These are phyloP conservation scores for Solanum ossicruentum DNA, from an alignment of 257 asterid genomes.

Conservation along the genomic window DNA sequence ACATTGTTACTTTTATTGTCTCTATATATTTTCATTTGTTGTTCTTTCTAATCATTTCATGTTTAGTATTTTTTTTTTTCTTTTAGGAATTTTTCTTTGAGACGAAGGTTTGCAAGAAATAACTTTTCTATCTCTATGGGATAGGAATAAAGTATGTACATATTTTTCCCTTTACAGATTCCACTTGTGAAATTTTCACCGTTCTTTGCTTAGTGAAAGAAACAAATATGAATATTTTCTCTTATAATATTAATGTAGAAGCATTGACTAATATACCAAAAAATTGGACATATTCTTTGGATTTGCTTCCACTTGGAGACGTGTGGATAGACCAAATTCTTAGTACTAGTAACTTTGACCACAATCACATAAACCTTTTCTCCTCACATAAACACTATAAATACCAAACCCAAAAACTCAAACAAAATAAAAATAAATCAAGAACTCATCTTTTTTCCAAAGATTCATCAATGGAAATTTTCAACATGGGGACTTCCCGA, in stretches of 20 bases:
- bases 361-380: constrained; percentile 9
- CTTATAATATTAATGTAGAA: background rate
- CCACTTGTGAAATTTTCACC: too few relatives aligned
- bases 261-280: constrained; percentile 24
- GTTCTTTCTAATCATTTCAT: too few relatives aligned
- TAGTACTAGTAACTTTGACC: constrained; percentile 24
- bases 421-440: background rate
- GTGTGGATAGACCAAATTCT: constrained; percentile 7
- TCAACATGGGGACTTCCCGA: background rate
- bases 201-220: too few relatives aligned
- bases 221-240: too few relatives aligned
- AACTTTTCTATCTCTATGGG: too few relatives aligned
- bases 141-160: too few relatives aligned
- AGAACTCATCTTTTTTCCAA: background rate
- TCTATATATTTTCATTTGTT: too few relatives aligned
- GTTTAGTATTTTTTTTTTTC: too few relatives aligned
- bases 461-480: constrained; percentile 19
- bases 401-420: background rate
- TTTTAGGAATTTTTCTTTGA: too few relatives aligned
- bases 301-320: constrained; percentile 22
- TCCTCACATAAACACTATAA: background rate
- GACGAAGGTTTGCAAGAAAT: too few relatives aligned
- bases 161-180: too few relatives aligned
- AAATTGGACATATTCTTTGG: constrained; percentile 29
- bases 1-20: too few relatives aligned